A percentile compares a stretch with the other conserved stretches of the same genome.
Evolutionary conservation across 2,329 filamentous ascomycete species (phyloP).

Genomic region (Ustulina deusta): DNA sequence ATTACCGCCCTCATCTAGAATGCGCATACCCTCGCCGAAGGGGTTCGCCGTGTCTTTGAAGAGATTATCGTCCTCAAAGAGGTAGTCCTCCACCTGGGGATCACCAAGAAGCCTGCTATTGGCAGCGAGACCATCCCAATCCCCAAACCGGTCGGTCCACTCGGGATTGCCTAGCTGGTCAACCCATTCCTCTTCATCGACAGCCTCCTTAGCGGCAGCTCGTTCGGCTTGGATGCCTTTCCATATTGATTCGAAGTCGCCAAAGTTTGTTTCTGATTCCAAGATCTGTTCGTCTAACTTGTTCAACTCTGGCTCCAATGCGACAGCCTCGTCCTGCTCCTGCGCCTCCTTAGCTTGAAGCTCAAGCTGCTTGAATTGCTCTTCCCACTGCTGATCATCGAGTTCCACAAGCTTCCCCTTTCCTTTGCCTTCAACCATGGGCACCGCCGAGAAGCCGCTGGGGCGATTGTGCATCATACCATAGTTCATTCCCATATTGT

Average conservation of each 20-base stretch:
- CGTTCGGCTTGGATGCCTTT: conserved; percentile 83
- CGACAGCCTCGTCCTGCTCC: conserved; percentile 71
- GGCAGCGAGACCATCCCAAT: conserved; percentile 68
- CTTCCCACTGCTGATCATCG: conserved; percentile 94
- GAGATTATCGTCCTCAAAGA: conserved; percentile 94
- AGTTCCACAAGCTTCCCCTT: conserved; percentile 96
- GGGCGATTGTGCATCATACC: conserved; percentile 62
- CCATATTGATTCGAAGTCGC: conserved; percentile 92
- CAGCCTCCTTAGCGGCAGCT: conserved; percentile 74
- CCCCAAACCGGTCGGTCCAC: conserved; percentile 75
- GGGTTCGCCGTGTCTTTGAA: conserved; percentile 85
- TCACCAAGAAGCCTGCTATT: conserved; percentile 66
- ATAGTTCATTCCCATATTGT: conserved; percentile 62
- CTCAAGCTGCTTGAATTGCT: conserved; percentile 87
- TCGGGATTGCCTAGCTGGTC: conserved; percentile 81
- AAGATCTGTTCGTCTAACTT: conserved; percentile 77
- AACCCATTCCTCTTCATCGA: conserved; percentile 71
- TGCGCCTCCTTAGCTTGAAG: conserved; percentile 59
- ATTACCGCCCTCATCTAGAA: conserved; percentile 94
- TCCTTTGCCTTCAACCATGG: conserved; percentile 65
- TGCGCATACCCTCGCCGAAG: conserved; percentile 92
- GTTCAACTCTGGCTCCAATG: conserved; percentile 88
- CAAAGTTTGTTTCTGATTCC: conserved; percentile 79
- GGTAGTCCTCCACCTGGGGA: conserved; percentile 86
- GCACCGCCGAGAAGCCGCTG: conserved; percentile 20